Base-by-base conservation (phyloP, 352 stramenopile species). In the Salisapilia sapeloensis region DNA sequence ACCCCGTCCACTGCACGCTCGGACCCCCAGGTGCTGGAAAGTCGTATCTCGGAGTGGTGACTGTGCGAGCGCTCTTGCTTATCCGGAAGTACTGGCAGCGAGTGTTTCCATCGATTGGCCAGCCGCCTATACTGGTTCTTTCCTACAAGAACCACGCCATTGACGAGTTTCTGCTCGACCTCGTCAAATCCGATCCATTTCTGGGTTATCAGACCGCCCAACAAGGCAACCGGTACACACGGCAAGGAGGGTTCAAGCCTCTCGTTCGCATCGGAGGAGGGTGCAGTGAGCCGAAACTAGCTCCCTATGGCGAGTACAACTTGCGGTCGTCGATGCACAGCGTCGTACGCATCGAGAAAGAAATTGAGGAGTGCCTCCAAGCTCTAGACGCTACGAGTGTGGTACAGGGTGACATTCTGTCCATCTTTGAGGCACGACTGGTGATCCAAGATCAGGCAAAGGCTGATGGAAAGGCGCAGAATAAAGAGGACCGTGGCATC, bases 111-210 rank as follows among this genome's bases (percentile, higher is more conserved):
- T 74, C 66, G 18, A 50, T 89, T 15, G 71, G 66, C 0, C 53
- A 74, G 13, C 71, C 69, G 9, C 74, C 74, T 6, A 89, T 90
- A 26, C 44, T 92, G 16, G 66, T 89, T 12, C 39, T 92, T 5
- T 85, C 61, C 16, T 92, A 92, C 56, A 91, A 90, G 41, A 92
- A 91, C 42, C 74, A 92, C 40, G 74, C 74, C 16, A 84, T 83
- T 23, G 78, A 92, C 42, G 75, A 89, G 28, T 90, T 92, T 41
- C 24, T 90, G 16, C 23, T 72, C 14, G 78, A 92, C 31, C 48
- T 92, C 17, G 40, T 89, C 4, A 66, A 62, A 21, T 53, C 56
- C 0, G 62, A 82, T 22, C 43, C 46, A 19, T 45, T 46, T 2
- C 34, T 75, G 20, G 32, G 50, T 12, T 6, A 39, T 33, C 35